phyloP scores from a whole-genome alignment of 1,139 yeast genomes.

The Candida tunisiensis region DNA sequence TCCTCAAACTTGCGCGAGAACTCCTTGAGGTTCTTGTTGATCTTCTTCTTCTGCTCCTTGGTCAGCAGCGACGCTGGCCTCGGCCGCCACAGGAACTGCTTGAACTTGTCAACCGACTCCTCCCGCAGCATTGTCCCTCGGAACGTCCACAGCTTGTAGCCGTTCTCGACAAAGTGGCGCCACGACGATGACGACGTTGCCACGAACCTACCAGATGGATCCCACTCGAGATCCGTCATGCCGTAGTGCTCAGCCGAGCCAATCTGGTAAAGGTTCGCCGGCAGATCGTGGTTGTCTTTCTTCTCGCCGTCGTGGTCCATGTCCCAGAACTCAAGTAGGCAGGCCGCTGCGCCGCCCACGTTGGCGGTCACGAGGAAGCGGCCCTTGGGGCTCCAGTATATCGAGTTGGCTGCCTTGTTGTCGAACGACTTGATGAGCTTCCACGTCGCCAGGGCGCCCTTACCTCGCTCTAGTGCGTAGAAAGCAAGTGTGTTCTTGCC shows the following conservation, averaged over 20 bases:
- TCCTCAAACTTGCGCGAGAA: slow-evolving; percentile 91
- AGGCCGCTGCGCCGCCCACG: slow-evolving; percentile 32
- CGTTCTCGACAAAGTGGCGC: slow-evolving; percentile 78
- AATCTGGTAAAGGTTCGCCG: slow-evolving; percentile 46
- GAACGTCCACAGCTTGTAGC: slow-evolving; percentile 75
- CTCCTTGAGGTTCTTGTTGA: slow-evolving; percentile 76
- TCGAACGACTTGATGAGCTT: slow-evolving; percentile 35
- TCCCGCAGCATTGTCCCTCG: slow-evolving; percentile 66
- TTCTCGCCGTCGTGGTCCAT: slow-evolving; percentile 56
- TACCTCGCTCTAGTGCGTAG: slow-evolving; percentile 59
- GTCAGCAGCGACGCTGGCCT: slow-evolving; percentile 71
- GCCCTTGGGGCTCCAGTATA: slow-evolving; percentile 88
- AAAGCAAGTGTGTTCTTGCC: slow-evolving; percentile 62
- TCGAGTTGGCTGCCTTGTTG: slow-evolving; percentile 54
- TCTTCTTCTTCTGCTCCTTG: slow-evolving; percentile 72
- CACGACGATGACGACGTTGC: slow-evolving; percentile 81
- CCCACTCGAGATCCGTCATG: slow-evolving; percentile 83
- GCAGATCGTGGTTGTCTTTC: slow-evolving; percentile 25
- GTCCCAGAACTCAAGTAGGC: slow-evolving; percentile 73
- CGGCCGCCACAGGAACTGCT: slow-evolving; percentile 93
- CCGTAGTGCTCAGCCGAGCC: slow-evolving; percentile 55
- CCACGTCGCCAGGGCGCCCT: slow-evolving; percentile 37
- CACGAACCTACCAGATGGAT: slow-evolving; percentile 84
- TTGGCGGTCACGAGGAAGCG: slow-evolving; percentile 73
- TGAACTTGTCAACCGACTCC: slow-evolving; percentile 67